phyloP scores from a whole-genome alignment of 1,284 basidiomycete species.

The Fomitopsis schrenkii region DNA sequence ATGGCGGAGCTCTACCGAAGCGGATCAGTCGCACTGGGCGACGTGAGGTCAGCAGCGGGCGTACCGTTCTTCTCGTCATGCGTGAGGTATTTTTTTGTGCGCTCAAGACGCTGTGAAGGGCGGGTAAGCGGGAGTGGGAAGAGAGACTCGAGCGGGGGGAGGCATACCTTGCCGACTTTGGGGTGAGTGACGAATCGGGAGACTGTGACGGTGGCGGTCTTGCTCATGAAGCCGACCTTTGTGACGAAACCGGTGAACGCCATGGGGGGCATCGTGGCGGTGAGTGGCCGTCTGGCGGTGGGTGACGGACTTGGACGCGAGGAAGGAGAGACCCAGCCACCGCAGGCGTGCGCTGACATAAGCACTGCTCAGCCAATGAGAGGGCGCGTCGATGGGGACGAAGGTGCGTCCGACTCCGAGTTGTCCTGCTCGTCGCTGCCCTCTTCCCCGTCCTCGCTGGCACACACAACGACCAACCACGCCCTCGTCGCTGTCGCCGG shows the following conservation, averaged over 20 bases:
- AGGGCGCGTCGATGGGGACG: too few species aligned
- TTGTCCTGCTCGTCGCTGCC: neutral
- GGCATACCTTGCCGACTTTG: constrained; percentile 66
- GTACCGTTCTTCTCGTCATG: constrained; percentile 68
- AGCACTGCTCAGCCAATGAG: neutral
- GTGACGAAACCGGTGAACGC: constrained; percentile 67
- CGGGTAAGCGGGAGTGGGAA: neutral
- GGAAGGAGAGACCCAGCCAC: too few species aligned
- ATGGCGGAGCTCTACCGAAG: constrained; percentile 48
- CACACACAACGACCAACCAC: neutral
- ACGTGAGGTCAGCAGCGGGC: constrained; percentile 15
- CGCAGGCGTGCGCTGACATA: neutral
- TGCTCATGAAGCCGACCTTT: constrained; percentile 76
- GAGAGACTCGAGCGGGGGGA: neutral
- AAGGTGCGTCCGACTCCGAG: too few species aligned
- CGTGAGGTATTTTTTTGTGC: constrained; percentile 70
- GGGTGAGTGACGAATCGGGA: constrained; percentile 65
- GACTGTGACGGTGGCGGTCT: constrained; percentile 78
- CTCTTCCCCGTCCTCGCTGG: neutral
- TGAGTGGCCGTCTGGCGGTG: too few species aligned
- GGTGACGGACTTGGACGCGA: too few species aligned
- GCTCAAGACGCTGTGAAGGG: constrained; percentile 54
- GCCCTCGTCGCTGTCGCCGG: neutral
- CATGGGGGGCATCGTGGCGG: constrained; percentile 65
- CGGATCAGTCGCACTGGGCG: neutral